These are phyloP conservation scores for Lentinula lateritia DNA, from an alignment of 768 basidiomycete species.

Conservation along the genomic window DNA sequence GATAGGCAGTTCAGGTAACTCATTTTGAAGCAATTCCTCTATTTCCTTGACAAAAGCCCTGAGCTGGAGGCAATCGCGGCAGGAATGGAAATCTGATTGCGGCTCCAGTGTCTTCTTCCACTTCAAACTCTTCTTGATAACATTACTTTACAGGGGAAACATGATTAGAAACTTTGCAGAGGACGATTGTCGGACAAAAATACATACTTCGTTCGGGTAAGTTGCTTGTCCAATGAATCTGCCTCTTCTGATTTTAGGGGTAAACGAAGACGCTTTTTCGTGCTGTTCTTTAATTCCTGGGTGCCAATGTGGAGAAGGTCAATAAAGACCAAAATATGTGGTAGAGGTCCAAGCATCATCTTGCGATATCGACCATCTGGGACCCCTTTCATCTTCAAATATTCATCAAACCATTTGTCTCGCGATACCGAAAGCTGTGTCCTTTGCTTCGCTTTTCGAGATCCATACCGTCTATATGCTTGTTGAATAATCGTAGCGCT, in stretches of 20 bases:
- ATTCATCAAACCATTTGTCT: constrained; percentile 1
- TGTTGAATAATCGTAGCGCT: constrained; percentile 20
- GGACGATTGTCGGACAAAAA: background rate
- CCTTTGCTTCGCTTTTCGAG: constrained; percentile 8
- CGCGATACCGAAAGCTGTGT: constrained; percentile 9
- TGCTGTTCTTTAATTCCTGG: background rate
- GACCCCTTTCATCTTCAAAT: background rate
- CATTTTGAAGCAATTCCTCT: background rate
- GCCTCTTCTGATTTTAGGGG: background rate
- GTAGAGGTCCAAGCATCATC: constrained; percentile 9
- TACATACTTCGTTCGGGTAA: background rate
- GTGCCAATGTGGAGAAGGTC: background rate
- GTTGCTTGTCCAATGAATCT: background rate
- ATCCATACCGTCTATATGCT: constrained; percentile 8
- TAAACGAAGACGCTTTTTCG: background rate
- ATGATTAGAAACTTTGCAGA: background rate
- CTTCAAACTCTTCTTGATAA: background rate
- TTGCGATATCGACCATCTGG: constrained; percentile 1
- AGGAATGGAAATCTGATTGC: background rate
- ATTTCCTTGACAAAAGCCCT: background rate
- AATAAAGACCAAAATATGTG: background rate
- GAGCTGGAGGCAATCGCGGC: background rate
- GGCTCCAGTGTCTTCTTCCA: background rate
- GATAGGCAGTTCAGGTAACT: background rate
- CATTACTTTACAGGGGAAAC: background rate